Base-by-base conservation (phyloP, 2,329 filamentous ascomycete species). In the Epichloe uncinata region DNA sequence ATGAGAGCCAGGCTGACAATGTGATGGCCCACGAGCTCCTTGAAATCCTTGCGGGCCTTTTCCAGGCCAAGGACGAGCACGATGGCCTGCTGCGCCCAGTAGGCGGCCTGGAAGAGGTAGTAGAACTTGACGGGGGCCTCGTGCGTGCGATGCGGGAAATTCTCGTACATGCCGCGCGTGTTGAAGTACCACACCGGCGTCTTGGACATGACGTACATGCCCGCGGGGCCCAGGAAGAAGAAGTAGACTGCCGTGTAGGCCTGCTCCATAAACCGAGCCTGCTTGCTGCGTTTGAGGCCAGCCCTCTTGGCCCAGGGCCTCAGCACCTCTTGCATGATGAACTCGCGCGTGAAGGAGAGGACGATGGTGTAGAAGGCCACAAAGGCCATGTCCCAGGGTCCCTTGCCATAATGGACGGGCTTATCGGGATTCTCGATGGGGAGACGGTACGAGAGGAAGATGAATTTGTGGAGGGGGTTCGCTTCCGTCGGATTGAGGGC, bases 181-280 rank as follows among this genome's bases (percentile, higher is more conserved):
- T 94, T 90, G 76, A 95, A 96, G 68, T 95, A 96, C 91, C 89
- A 96, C 41, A 96, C 81, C 7, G 89, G 84, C n/a, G 87, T 91
- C 54, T 79, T 77, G 61, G 78, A 85, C 90, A 97, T 96, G 64
- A 96, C 86, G 64, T 85, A 96, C 60, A 96, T 67, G 49, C 90
- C 90, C 50, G 82, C 83, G 2, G 89, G 89, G 1, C 88, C 88
- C 51, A 94, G 82, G 51, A 93, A 65, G 42, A 69, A 80, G 66
- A 95, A 95, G 75, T 97, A 96, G 49, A 95, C 72, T 26, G 89
- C 90, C 1, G 90, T 95, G 69, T 97, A 97, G 62, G 85, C 81
- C 69, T 97, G 90, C 68, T 97, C 90, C 87, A 95, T 93, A 74
- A 95, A 96, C 35, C 90, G 84, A 15, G 83, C 78, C 61, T 93